phyloP scores from a whole-genome alignment of 306 rosid species.

The Vigna mungo region DNA sequence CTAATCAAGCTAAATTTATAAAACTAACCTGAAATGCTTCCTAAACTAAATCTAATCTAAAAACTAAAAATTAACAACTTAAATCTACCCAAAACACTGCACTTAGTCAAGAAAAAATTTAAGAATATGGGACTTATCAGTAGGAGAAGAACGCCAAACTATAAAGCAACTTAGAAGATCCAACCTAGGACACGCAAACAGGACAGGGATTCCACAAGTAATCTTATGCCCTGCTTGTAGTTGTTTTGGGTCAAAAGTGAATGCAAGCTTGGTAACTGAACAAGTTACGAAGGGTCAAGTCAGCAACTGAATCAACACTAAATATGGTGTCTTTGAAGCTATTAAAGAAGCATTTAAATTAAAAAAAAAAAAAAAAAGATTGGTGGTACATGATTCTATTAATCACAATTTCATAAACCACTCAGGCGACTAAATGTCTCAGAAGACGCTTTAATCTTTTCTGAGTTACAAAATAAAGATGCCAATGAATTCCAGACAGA shows the following conservation, averaged over 20 bases:
- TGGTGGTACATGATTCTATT: background rate
- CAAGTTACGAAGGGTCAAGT: background rate
- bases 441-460: slow-evolving; percentile 24
- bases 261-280: slow-evolving; percentile 19
- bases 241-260: slow-evolving; percentile 1
- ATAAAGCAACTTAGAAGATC: background rate
- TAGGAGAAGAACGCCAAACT: background rate
- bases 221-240: background rate
- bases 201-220: background rate
- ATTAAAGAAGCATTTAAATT: slow-evolving; percentile 5
- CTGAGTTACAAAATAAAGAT: slow-evolving; percentile 46
- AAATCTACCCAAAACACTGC: too few relatives aligned
- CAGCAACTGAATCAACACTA: slow-evolving; percentile 21
- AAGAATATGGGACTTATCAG: too few relatives aligned
- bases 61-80: too few relatives aligned
- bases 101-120: too few relatives aligned
- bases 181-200: background rate
- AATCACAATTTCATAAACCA: slow-evolving; percentile 41
- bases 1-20: too few relatives aligned
- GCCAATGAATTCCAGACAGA: slow-evolving; percentile 53
- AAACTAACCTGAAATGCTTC: too few relatives aligned
- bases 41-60: too few relatives aligned
- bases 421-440: slow-evolving; percentile 45
- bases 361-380: background rate
- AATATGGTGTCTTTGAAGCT: slow-evolving; percentile 4